Percentiles rank a stretch among this genome's conserved stretches.
These are phyloP conservation scores for Phytopythium helicoides DNA, from an alignment of 352 stramenopile genomes.

Conservation along the genomic window DNA sequence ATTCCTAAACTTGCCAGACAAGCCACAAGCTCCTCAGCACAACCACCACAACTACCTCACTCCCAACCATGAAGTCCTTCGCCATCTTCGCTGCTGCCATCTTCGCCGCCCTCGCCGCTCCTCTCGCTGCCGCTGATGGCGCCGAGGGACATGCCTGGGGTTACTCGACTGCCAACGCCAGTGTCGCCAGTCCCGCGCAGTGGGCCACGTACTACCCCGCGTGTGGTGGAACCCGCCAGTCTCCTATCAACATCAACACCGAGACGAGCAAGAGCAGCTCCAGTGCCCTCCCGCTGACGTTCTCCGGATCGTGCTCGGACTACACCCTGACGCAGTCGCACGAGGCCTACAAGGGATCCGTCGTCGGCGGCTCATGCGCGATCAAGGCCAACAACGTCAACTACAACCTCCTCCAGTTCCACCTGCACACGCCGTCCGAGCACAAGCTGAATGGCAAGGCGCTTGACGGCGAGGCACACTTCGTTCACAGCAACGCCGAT, in stretches of 20 bases:
- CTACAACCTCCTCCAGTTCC: slow-evolving; percentile 36
- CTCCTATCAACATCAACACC: slow-evolving; percentile 12
- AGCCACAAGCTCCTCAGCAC: neutral
- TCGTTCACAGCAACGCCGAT: slow-evolving; percentile 50
- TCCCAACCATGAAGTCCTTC: slow-evolving; percentile 20
- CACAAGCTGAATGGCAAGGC: slow-evolving; percentile 51
- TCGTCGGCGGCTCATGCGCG: slow-evolving; percentile 5
- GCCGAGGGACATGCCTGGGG: slow-evolving; percentile 4
- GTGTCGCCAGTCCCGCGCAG: slow-evolving; percentile 4
- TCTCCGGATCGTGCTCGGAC: slow-evolving; percentile 5
- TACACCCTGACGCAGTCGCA: slow-evolving; percentile 10
- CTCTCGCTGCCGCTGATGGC: slow-evolving; percentile 6
- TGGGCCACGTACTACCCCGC: slow-evolving; percentile 8
- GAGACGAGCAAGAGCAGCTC: slow-evolving; percentile 6
- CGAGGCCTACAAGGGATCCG: slow-evolving; percentile 10
- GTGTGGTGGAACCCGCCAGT: slow-evolving; percentile 10
- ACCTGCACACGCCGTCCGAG: slow-evolving; percentile 55
- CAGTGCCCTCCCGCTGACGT: slow-evolving; percentile 2
- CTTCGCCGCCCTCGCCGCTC: slow-evolving; percentile 11
- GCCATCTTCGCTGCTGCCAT: slow-evolving; percentile 15
- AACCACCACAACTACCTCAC: neutral
- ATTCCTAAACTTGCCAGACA: neutral
- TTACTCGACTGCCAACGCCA: slow-evolving; percentile 7
- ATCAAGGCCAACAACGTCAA: neutral
- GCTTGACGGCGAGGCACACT: slow-evolving; percentile 54